Base-by-base conservation (phyloP, 1,139 yeast species). In the Ashbya aceris region DNA sequence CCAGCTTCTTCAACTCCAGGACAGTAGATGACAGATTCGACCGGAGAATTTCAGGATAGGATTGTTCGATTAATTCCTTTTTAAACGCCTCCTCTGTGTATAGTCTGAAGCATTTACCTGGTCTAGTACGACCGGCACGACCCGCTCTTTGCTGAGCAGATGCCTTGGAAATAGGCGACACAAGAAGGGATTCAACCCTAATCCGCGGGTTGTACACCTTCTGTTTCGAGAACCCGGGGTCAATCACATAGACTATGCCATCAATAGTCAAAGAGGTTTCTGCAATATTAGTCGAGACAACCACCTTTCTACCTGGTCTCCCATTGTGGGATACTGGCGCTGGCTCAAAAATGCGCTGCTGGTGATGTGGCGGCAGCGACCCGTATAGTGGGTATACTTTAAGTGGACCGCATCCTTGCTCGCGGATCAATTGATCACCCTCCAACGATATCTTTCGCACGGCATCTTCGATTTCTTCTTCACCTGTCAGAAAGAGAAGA, bases 51-150 rank as follows among this genome's bases (percentile, higher is more conserved):
- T 91, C 98, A 1, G 98, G 98, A 59, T 89, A 85, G 54, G 94
- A 83, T 62, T 93, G 97, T 58, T 89, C 96, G 50, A 86, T 84
- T 55, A 91, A 73, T 62, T 91, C 97, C 61, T 86, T 83, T 60
- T 87, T 79, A 71, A 85, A 91, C 1, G 98, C 97, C 56, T 87
- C 96, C 61, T 91, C 97, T 1, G 98, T 91, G 66, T 91, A 91
- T 45, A 91, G 72, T 58, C 98, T 74, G 74, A 89, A 91, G 66
- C 97, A 89, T 64, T 91, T 91, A 61, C 98, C 98, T 7, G 98
- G 97, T 59, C 95, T 77, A 5, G 98, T 91, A 77, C 98, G 93
- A 71, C 98, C 98, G 45, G 98, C 98, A 76, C 98, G 87, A 75
- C 98, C 98, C 28, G 98, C 97, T 67, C 98, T 77, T 66, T 91